Conservation (phyloP, 257 asterid species). For the Fraxinus americana region DNA sequence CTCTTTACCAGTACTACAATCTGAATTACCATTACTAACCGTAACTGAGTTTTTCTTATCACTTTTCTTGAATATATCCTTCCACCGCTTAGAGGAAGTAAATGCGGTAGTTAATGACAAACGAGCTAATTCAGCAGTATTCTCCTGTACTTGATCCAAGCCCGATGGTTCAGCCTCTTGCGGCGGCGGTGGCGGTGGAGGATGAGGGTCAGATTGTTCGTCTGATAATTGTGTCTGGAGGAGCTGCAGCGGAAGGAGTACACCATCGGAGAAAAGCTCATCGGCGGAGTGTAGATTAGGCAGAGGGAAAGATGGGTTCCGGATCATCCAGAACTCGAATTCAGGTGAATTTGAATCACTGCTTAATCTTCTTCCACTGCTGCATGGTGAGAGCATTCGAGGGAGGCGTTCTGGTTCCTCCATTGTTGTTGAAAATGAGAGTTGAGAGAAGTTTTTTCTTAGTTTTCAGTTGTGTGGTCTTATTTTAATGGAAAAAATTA, state of each 20-base stretch:
- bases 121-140: conserved; percentile 22
- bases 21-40: conserved; percentile 3
- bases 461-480: not conserved
- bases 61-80: conserved; percentile 61
- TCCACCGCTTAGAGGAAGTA: conserved; percentile 83
- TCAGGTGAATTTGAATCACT: conserved; percentile 64
- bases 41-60: conserved; percentile 33
- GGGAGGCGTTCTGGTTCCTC: conserved; percentile 44
- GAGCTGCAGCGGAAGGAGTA: conserved; percentile 78
- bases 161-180: conserved; percentile 35
- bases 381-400: conserved; percentile 46
- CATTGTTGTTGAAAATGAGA: conserved; percentile 28
- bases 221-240: conserved; percentile 39
- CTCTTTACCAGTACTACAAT: conserved; percentile 19
- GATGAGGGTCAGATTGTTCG: conserved; percentile 18
- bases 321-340: conserved; percentile 85
- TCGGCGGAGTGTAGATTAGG: conserved; percentile 83
- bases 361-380: conserved; percentile 53
- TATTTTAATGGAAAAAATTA: not conserved
- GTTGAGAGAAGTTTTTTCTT: not conserved
- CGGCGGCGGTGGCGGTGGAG: not conserved
- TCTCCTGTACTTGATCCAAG: conserved; percentile 30
- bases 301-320: conserved; percentile 68
- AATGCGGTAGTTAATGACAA: conserved; percentile 36
- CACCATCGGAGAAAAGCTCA: conserved; percentile 84